Conservation (phyloP, 139 green algal species). For the Chlorella ohadii region DNA sequence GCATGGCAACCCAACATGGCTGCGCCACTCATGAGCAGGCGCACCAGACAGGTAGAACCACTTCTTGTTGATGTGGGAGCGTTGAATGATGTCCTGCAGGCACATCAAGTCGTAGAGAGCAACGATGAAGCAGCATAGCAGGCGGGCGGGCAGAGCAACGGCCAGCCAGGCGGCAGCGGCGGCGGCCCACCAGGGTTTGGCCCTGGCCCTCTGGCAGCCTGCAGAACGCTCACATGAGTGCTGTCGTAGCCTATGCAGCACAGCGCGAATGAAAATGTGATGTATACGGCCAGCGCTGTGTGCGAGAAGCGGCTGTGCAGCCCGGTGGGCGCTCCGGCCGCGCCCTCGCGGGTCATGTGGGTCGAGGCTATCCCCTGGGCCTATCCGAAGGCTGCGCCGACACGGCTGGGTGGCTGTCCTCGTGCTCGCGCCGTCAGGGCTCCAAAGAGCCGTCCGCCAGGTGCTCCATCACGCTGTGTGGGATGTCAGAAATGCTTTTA, state of each 20-base stretch:
- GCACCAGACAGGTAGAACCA: conserved; percentile 83
- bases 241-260: conserved; percentile 42
- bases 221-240: conserved; percentile 30
- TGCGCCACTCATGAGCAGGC: not conserved
- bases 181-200: not conserved
- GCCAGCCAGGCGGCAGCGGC: not conserved
- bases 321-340: too few relatives aligned
- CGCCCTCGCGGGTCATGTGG: too few relatives aligned
- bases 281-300: conserved; percentile 26
- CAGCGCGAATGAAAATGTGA: conserved; percentile 9
- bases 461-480: too few relatives aligned
- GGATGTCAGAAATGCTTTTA: too few relatives aligned
- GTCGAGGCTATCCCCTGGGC: too few relatives aligned
- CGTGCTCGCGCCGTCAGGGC: too few relatives aligned
- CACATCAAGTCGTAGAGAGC: not conserved
- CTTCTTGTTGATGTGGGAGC: conserved; percentile 79
- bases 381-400: too few relatives aligned
- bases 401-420: too few relatives aligned
- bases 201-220: too few relatives aligned
- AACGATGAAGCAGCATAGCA: too few relatives aligned
- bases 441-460: too few relatives aligned
- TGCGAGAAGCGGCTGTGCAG: conserved; percentile 23
- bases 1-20: too few relatives aligned
- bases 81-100: conserved; percentile 65
- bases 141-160: not conserved